Evolutionary conservation across 176 grass and related monocot species (phyloP), one percentile per base, ranked within the genome.

Genomic region (Avena sativa): DNA sequence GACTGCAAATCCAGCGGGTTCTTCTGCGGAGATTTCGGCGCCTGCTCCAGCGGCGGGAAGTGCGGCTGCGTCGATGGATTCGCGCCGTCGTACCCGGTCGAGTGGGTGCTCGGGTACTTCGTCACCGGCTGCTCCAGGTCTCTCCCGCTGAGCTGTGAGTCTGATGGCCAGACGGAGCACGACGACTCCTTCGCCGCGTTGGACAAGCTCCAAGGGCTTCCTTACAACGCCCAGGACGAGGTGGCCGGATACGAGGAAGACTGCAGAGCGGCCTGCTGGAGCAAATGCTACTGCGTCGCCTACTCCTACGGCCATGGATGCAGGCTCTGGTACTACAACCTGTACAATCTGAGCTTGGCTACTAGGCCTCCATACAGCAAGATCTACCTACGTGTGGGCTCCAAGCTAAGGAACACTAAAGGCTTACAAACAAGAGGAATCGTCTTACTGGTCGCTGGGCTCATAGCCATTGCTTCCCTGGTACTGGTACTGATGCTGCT

Each of bases 281-380:
- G 20, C 78, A 89, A 89, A 78, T 92, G 90, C 66, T 89, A 83
- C 74, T 89, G 90, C 20, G 52, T 85, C 2, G 90, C 90, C 17
- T 92, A 86, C 70, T 59, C 87, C 3, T 75, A 50, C 79, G 43
- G 12, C 26, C 13, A 63, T 15, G 78, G 62, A 60, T 92, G 90
- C 86, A 80, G 52, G 48, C 40, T 92, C 0, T 92, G 90, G 90
- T 65, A 79, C 25, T 52, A 84, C 9, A 19, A 86, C 23, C 14
- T 92, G 20, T 67, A 83, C 38, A 81, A 89, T 71, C 25, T 74
- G 58, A 89, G 62, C 20, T 66, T 66, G 21, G 34, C 61, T 23
- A 38, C 78, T 61, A 70, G 30, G n/a, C 79, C 61, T 56, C 77
- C 75, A 6, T 87, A 52, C 14, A 82, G 8, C 32, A 74, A 59